Evolutionary conservation across 305 asterid species (phyloP).

Genomic region (Andrographis paniculata): DNA sequence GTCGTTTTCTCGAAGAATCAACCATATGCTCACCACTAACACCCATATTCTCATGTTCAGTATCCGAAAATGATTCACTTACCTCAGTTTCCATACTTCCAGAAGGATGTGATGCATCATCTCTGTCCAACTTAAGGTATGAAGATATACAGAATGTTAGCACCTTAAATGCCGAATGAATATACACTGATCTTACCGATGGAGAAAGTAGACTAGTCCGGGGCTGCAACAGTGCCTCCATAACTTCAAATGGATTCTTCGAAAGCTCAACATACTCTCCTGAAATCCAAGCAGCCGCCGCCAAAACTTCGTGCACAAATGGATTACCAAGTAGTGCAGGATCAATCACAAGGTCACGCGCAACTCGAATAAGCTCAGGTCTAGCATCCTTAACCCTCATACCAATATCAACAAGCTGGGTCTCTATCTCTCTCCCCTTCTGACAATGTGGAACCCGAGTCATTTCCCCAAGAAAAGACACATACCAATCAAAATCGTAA

Average conservation of each 20-base stretch:
- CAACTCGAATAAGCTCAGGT: constrained; percentile 67
- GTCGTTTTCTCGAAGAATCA: constrained; percentile 27
- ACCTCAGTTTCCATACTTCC: constrained; percentile 26
- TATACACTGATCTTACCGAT: constrained; percentile 71
- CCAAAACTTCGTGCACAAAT: constrained; percentile 55
- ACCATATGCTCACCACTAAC: constrained; percentile 24
- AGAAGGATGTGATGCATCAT: constrained; percentile 26
- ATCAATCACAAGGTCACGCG: constrained; percentile 83
- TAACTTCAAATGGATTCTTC: constrained; percentile 70
- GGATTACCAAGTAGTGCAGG: constrained; percentile 91
- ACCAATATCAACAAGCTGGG: constrained; percentile 83
- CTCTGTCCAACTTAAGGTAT: constrained; percentile 40
- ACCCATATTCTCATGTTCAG: constrained; percentile 40
- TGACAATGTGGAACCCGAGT: constrained; percentile 81
- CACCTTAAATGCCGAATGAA: constrained; percentile 78
- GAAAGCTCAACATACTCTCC: constrained; percentile 90
- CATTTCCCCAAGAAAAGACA: constrained; percentile 83
- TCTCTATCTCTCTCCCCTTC: constrained; percentile 71
- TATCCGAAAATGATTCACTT: constrained; percentile 29
- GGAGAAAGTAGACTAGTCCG: constrained; percentile 71
- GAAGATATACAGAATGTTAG: constrained; percentile 51
- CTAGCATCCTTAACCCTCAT: constrained; percentile 97
- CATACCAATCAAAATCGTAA: constrained; percentile 90
- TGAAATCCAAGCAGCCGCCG: constrained; percentile 87
- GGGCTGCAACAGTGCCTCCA: constrained; percentile 91